Evolutionary conservation across 345 rosid species (phyloP).

Genomic region (Combretum micranthum): DNA sequence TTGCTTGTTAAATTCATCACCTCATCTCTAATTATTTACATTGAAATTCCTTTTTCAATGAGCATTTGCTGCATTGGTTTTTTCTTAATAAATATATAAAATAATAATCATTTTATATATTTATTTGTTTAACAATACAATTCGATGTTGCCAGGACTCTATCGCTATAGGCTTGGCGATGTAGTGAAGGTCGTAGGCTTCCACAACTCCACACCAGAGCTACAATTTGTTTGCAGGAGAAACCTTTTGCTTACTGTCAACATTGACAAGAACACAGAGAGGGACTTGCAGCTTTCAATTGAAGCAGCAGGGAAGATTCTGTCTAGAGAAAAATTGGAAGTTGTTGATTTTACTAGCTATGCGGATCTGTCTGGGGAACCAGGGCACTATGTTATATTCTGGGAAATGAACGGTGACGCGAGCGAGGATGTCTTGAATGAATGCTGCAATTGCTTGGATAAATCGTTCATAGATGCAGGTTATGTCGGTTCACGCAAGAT

Average conservation of each 20-base stretch:
- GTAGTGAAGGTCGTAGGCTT: conserved; percentile 69
- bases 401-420: conserved; percentile 71
- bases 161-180: conserved; percentile 85
- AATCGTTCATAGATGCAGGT: conserved; percentile 67
- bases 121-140: background rate
- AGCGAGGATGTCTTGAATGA: conserved; percentile 49
- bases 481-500: conserved; percentile 67
- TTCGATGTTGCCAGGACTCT: conserved; percentile 49
- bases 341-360: conserved; percentile 76
- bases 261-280: conserved; percentile 92
- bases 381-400: conserved; percentile 78
- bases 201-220: conserved; percentile 80
- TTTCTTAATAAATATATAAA: too few relatives aligned
- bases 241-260: conserved; percentile 69
- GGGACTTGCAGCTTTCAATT: conserved; percentile 74
- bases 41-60: too few relatives aligned
- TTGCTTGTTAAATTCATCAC: too few relatives aligned
- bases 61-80: too few relatives aligned
- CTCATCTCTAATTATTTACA: too few relatives aligned
- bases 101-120: too few relatives aligned
- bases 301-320: conserved; percentile 59
- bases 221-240: conserved; percentile 73
- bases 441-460: conserved; percentile 75
- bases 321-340: conserved; percentile 56
- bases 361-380: conserved; percentile 70